These are phyloP conservation scores for Nyssa sinensis DNA, from an alignment of 148 eudicot genomes.

Conservation along the genomic window DNA sequence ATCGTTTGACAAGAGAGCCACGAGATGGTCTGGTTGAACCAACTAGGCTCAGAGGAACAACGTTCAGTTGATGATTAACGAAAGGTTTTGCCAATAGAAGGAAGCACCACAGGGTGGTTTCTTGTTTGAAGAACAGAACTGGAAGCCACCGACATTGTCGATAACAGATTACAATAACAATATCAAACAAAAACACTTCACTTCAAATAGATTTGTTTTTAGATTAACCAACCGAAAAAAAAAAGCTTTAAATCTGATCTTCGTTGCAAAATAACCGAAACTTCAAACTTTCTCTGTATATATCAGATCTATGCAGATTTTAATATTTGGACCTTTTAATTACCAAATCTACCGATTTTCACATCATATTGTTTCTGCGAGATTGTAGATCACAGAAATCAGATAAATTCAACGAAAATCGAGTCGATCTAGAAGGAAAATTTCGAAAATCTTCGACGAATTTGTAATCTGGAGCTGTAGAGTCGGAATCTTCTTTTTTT, in stretches of 20 bases:
- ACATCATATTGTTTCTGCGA: neutral
- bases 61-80: conserved; percentile 23
- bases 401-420: neutral
- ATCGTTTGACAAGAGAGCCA: conserved; percentile 39
- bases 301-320: neutral
- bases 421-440: neutral
- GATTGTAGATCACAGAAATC: neutral
- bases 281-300: no score
- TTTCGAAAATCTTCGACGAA: neutral
- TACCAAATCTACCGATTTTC: neutral
- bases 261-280: neutral
- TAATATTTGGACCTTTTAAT: neutral
- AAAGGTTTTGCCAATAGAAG: conserved; percentile 19
- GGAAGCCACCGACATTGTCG: conserved; percentile 56
- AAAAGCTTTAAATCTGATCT: neutral
- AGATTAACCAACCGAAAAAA: neutral
- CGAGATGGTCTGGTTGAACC: conserved; percentile 24
- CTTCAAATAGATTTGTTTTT: neutral
- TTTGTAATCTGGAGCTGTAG: neutral
- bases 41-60: conserved; percentile 38
- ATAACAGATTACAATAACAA: no score
- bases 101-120: conserved; percentile 9
- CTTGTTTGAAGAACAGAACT: conserved; percentile 38
- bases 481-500: neutral
- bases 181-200: no score